phyloP scores from a whole-genome alignment of 768 basidiomycete species.

The Suillus tomentosus region DNA sequence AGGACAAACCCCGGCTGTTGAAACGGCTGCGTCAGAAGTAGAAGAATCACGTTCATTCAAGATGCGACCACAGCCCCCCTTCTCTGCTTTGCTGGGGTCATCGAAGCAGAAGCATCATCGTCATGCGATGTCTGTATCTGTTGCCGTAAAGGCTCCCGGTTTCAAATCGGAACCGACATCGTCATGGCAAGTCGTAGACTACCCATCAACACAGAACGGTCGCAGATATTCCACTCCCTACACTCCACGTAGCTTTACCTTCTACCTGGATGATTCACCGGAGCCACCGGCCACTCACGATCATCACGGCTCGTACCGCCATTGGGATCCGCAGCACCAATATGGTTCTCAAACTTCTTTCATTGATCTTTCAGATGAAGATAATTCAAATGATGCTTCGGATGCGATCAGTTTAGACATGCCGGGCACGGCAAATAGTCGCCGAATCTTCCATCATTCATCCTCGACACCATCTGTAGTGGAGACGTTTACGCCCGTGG shows the following conservation, averaged over 20 bases:
- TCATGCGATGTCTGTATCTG: constrained; percentile 34
- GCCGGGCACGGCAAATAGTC: constrained; percentile 28
- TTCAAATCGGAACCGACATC: constrained; percentile 26
- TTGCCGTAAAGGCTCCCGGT: constrained; percentile 23
- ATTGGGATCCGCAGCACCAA: constrained; percentile 15
- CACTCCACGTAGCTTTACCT: constrained; percentile 45
- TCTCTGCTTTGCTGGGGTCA: constrained; percentile 27
- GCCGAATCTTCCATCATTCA: constrained; percentile 32
- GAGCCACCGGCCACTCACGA: constrained; percentile 5
- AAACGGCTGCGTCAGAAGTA: constrained; percentile 28
- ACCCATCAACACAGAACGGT: constrained; percentile 29
- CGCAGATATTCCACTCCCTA: constrained; percentile 61
- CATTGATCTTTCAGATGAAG: constrained; percentile 71
- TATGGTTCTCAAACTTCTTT: constrained; percentile 46
- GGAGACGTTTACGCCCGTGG: constrained; percentile 52
- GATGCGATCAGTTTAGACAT: constrained; percentile 32
- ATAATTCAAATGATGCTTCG: constrained; percentile 34
- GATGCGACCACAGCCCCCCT: constrained; percentile 26
- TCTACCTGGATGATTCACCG: constrained; percentile 22
- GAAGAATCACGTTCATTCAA: constrained; percentile 29
- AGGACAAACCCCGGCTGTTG: constrained; percentile 61
- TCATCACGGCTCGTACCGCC: constrained; percentile 13
- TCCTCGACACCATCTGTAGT: constrained; percentile 49
- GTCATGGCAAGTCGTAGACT: constrained; percentile 39
- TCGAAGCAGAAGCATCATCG: constrained; percentile 33